phyloP scores from a whole-genome alignment of 2,329 filamentous ascomycete species.

The Aspergillus sp. region DNA sequence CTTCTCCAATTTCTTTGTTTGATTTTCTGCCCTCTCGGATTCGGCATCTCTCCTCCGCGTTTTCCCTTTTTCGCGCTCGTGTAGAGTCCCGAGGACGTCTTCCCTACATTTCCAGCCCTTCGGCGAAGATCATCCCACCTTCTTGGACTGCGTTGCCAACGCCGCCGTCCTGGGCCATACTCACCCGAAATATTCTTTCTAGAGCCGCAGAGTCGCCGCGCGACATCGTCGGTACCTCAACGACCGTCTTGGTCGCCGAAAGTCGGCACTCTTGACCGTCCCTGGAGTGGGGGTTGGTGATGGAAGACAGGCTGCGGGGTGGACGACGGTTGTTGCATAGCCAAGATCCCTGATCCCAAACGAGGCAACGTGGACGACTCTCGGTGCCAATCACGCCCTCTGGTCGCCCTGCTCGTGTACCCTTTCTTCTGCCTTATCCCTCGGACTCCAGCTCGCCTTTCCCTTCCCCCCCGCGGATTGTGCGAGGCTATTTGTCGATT shows the following conservation, averaged over 20 bases:
- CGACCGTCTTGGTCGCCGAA: not conserved
- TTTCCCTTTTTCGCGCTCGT: conserved; percentile 11
- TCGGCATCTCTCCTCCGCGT: conserved; percentile 4
- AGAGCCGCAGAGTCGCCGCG: conserved; percentile 12
- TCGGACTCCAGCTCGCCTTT: conserved; percentile 8
- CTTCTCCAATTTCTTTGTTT: not conserved
- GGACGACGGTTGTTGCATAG: conserved; percentile 25
- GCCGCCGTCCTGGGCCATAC: not conserved
- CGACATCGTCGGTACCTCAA: not conserved
- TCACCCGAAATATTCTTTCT: not conserved
- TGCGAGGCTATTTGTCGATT: conserved; percentile 13
- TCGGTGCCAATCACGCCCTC: conserved; percentile 22
- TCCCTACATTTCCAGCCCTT: conserved; percentile 9
- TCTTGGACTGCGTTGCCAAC: not conserved
- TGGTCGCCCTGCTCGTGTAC: conserved; percentile 6
- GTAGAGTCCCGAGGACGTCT: not conserved
- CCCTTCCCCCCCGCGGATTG: conserved; percentile 13
- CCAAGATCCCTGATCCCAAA: conserved; percentile 27
- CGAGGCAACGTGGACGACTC: conserved; percentile 27
- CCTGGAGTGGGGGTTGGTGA: conserved; percentile 23
- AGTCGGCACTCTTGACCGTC: conserved; percentile 4
- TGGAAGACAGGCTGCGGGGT: conserved; percentile 27
- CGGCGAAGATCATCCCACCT: not conserved
- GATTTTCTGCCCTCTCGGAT: conserved; percentile 1
- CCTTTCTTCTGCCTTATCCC: conserved; percentile 8